These are phyloP conservation scores for Aspergillus ostianus DNA, from an alignment of 495 filamentous ascomycete species.

Conservation along the genomic window DNA sequence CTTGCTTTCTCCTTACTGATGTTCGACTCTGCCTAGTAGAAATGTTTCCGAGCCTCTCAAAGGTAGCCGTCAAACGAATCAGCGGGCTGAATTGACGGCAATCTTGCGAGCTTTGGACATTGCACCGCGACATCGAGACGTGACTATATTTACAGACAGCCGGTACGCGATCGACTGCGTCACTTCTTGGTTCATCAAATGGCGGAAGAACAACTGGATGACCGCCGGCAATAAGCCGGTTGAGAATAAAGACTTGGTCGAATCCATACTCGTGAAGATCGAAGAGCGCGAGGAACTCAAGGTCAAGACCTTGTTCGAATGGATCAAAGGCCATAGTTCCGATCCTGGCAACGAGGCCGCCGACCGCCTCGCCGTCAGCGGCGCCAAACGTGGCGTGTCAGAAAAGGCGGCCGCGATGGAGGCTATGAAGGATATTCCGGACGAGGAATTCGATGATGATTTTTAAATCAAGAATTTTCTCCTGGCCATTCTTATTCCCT, in stretches of 20 bases:
- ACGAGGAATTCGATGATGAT: constrained; percentile 29
- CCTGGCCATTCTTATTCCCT: neutral
- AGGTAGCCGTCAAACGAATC: constrained; percentile 82
- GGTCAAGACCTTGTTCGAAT: constrained; percentile 68
- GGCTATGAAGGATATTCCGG: constrained; percentile 26
- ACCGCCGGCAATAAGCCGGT: constrained; percentile 67
- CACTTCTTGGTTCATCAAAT: constrained; percentile 79
- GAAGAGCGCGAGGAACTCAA: constrained; percentile 61
- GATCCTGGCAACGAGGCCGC: constrained; percentile 74
- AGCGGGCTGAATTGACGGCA: constrained; percentile 89
- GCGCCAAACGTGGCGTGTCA: constrained; percentile 41
- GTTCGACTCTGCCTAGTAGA: constrained; percentile 44
- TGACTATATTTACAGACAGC: constrained; percentile 78
- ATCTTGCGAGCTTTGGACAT: constrained; percentile 80
- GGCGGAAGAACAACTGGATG: constrained; percentile 78
- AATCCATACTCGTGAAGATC: constrained; percentile 69
- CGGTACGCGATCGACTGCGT: constrained; percentile 87
- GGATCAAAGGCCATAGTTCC: constrained; percentile 80
- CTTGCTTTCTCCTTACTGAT: constrained; percentile 23
- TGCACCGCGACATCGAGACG: constrained; percentile 59
- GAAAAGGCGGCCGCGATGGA: constrained; percentile 31
- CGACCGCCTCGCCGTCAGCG: constrained; percentile 72
- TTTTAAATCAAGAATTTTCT: constrained; percentile 17
- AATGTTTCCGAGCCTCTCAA: constrained; percentile 82
- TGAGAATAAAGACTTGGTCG: constrained; percentile 80